A percentile compares a stretch with the other conserved stretches of the same genome.
Conservation (phyloP, 148 eudicot genomes). For the Suaeda aralocaspica region DNA sequence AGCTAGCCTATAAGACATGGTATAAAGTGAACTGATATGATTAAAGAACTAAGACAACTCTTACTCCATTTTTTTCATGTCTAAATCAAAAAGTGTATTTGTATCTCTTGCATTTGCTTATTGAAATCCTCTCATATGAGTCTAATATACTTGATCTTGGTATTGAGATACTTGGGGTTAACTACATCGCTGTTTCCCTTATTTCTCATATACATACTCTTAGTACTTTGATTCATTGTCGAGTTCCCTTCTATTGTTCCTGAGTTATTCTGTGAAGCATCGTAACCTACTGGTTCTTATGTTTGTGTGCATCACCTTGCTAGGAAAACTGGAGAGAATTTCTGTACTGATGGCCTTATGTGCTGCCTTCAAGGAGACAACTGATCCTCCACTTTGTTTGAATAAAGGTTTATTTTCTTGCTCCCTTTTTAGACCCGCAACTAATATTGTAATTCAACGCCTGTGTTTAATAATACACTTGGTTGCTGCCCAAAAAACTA, state of each 20-base stretch:
- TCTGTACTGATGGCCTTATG: slow-evolving; percentile 82
- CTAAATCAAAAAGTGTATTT: too few relatives aligned
- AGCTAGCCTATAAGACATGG: background rate
- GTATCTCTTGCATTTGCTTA: too few relatives aligned
- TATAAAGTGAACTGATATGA: background rate
- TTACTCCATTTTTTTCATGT: too few relatives aligned
- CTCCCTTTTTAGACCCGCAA: background rate
- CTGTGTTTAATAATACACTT: background rate
- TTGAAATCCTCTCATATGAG: too few relatives aligned
- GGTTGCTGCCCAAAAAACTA: background rate
- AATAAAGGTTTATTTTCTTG: slow-evolving; percentile 44
- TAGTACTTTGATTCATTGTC: too few relatives aligned
- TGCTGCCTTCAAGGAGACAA: slow-evolving; percentile 84
- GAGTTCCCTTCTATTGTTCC: too few relatives aligned
- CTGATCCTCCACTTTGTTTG: slow-evolving; percentile 80
- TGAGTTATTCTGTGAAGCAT: background rate
- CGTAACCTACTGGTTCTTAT: too few relatives aligned
- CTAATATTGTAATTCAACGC: background rate
- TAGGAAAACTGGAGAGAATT: slow-evolving; percentile 88
- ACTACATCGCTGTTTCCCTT: too few relatives aligned
- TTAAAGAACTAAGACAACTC: too few relatives aligned
- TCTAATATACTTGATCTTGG: too few relatives aligned
- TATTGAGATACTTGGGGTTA: too few relatives aligned
- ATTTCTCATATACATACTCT: too few relatives aligned
- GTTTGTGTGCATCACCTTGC: background rate